Percentiles rank a stretch among this genome's conserved stretches.
phyloP scores from a whole-genome alignment of 306 rosid genomes.

The Pachyrhizus erosus region DNA sequence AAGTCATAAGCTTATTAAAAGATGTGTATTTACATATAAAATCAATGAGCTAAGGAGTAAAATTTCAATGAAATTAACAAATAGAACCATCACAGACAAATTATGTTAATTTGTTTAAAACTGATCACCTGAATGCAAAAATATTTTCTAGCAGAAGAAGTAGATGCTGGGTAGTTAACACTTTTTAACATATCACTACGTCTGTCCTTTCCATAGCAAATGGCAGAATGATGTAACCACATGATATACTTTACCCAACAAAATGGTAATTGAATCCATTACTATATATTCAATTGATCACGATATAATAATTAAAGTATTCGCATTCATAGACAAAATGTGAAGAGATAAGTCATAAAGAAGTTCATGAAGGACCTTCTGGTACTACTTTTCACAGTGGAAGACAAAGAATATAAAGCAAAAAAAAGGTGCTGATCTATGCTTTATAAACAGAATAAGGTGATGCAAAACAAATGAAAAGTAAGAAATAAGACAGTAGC shows the following conservation, averaged over 20 bases:
- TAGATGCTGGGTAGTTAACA: conserved; percentile 11
- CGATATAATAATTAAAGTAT: not conserved
- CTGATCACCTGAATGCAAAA: not conserved
- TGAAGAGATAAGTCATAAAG: not conserved
- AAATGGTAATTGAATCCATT: not conserved
- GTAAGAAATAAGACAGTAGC: not conserved
- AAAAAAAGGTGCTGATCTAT: not conserved
- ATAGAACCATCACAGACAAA: conserved; percentile 26
- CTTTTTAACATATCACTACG: not conserved
- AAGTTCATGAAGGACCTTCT: not conserved
- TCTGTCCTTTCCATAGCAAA: not conserved
- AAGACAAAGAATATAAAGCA: not conserved
- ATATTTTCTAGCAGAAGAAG: not conserved
- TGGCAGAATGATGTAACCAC: not conserved
- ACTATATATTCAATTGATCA: not conserved
- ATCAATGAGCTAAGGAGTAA: not conserved
- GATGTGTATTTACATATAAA: conserved; percentile 1
- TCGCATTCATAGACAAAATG: not conserved
- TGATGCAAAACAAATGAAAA: not conserved
- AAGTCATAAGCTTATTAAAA: conserved; percentile 32
- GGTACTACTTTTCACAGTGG: not conserved
- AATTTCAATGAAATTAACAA: conserved; percentile 8
- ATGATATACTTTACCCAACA: not conserved
- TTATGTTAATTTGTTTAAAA: conserved; percentile 19
- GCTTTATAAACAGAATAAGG: not conserved